Base-by-base conservation (phyloP, 1,284 basidiomycete genomes). In the Sparassis latifolia region DNA sequence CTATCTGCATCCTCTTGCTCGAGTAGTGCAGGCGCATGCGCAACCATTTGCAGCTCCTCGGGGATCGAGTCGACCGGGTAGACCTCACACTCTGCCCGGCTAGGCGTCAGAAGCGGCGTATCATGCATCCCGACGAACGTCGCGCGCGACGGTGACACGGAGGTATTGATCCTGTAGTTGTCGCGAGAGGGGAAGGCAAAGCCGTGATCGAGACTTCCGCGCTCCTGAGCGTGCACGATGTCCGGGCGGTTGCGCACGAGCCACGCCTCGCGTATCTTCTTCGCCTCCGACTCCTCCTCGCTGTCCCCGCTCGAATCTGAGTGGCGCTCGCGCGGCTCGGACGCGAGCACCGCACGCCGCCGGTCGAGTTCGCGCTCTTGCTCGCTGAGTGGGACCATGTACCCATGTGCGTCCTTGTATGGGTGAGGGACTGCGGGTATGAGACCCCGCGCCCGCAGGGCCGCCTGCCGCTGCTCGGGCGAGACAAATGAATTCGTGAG, bases 341-440 rank as follows among this genome's bases (percentile, higher is more conserved):
- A 55, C n/a, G 59, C 48, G 37, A 64, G 51, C 2, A 61, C 56
- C 2, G 59, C 51, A 47, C 59, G 58, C 12, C 62, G 58, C 20
- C 58, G 48, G 54, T 69, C 65, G 43, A 59, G 56, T 42, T 62
- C 62, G 38, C 58, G 59, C 57, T 69, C 68, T 46, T 68, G 59
- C 52, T 66, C 61, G 45, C 66, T 67, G 10, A 69, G 55, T 12
- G 63, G 53, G 35, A 56, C 53, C 50, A 55, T 54, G 48, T 44
- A 60, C 27, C 58, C 58, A 37, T 64, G 54, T 38, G 52, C 51
- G 49, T 59, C 58, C 28, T 55, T 48, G 48, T 54, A 57, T 10
- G 52, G 33, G 32, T 44, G 39, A 4, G 52, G 37, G 27, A 50
- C 47, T 5, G 59, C 42, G 5, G 66, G 63, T 2, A 64, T 46